phyloP scores from a whole-genome alignment of 2,329 filamentous ascomycete species.

The Alternaria rosae region DNA sequence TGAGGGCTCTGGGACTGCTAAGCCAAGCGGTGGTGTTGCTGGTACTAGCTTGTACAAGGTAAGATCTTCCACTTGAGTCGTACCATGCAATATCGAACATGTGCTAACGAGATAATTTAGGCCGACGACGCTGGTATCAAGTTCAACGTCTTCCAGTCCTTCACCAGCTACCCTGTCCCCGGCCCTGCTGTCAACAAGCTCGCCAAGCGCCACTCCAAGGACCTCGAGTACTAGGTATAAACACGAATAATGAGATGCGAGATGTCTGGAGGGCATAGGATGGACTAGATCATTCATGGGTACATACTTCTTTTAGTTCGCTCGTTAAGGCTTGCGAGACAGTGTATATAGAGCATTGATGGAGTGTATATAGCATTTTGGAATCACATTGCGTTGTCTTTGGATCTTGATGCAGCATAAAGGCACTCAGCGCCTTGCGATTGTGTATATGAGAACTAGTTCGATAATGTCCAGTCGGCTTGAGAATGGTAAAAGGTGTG shows the following conservation, averaged over 20 bases:
- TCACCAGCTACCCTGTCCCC: constrained; percentile 44
- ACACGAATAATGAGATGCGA: background rate
- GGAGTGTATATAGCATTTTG: background rate
- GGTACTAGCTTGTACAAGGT: constrained; percentile 53
- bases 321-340: background rate
- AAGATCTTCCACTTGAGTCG: constrained; percentile 6
- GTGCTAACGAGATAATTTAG: background rate
- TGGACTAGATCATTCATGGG: background rate
- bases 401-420: background rate
- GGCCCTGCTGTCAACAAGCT: constrained; percentile 40
- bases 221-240: constrained; percentile 10
- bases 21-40: constrained; percentile 44
- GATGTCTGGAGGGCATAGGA: background rate
- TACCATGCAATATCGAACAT: background rate
- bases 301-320: background rate
- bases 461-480: no score
- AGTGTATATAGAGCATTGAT: background rate
- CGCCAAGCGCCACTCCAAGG: constrained; percentile 21
- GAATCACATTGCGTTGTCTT: background rate
- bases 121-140: constrained; percentile 52
- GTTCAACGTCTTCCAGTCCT: constrained; percentile 46
- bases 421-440: background rate
- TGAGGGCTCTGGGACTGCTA: constrained; percentile 52
- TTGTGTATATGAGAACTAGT: background rate
- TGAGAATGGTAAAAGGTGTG: no score